phyloP scores from a whole-genome alignment of 805 yeast species.

The Wickerhamomyces pijperi region DNA sequence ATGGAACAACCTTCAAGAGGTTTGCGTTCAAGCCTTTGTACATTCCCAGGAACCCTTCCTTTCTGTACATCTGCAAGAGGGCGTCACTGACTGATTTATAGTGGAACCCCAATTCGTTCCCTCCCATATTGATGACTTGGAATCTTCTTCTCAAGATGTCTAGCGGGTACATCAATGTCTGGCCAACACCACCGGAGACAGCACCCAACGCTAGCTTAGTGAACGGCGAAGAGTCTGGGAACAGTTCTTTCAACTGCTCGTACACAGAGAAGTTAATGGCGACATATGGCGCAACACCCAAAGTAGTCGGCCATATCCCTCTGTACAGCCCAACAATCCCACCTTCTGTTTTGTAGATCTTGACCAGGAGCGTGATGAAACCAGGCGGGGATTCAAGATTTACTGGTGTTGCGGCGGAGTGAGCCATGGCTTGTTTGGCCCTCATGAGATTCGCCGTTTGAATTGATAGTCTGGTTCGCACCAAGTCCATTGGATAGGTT shows the following conservation, averaged over 20 bases:
- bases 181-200: slow-evolving; percentile 79
- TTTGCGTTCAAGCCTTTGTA: slow-evolving; percentile 73
- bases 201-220: slow-evolving; percentile 75
- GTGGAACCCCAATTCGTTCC: slow-evolving; percentile 65
- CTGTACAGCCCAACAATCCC: slow-evolving; percentile 69
- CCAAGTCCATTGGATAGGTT: slow-evolving; percentile 87
- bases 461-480: slow-evolving; percentile 79
- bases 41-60: slow-evolving; percentile 66
- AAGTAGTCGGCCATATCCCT: slow-evolving; percentile 82
- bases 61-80: slow-evolving; percentile 48
- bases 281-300: slow-evolving; percentile 94
- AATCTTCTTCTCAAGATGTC: slow-evolving; percentile 82
- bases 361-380: slow-evolving; percentile 41
- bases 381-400: slow-evolving; percentile 50
- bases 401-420: slow-evolving; percentile 3
- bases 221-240: slow-evolving; percentile 30
- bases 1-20: slow-evolving; percentile 81
- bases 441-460: slow-evolving; percentile 63
- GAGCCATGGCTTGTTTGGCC: slow-evolving; percentile 32
- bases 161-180: slow-evolving; percentile 82
- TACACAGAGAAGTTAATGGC: slow-evolving; percentile 87
- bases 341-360: slow-evolving; percentile 70
- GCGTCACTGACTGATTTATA: slow-evolving; percentile 76
- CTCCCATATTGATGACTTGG: slow-evolving; percentile 81
- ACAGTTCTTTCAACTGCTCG: slow-evolving; percentile 61